Evolutionary conservation across 768 basidiomycete genomes (phyloP).

Genomic region (Hydnum rufescens): DNA sequence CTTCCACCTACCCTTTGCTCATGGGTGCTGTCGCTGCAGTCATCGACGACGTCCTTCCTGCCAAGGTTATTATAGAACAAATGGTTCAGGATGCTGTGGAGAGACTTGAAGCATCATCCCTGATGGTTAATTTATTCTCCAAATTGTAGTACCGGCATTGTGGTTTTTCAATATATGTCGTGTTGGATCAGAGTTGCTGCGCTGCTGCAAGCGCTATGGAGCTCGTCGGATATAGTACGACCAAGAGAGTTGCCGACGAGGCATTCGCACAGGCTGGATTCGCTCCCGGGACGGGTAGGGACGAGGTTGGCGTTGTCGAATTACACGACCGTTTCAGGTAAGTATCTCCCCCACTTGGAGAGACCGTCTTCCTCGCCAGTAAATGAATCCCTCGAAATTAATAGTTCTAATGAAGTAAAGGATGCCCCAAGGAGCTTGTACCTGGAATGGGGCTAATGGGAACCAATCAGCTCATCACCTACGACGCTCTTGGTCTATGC

Average conservation of each 20-base stretch:
- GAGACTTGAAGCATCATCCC: slow-evolving; percentile 24
- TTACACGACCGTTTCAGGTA: slow-evolving; percentile 78
- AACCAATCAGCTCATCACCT: slow-evolving; percentile 46
- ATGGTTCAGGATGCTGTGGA: slow-evolving; percentile 60
- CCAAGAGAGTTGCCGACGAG: slow-evolving; percentile 42
- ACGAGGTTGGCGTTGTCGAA: slow-evolving; percentile 68
- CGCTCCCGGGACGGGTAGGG: slow-evolving; percentile 35
- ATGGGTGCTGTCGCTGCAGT: slow-evolving; percentile 62
- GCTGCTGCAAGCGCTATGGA: slow-evolving; percentile 76
- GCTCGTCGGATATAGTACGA: slow-evolving; percentile 63
- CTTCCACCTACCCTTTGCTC: no score
- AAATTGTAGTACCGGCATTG: no score
- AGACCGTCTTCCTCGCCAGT: no score
- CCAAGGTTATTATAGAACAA: slow-evolving; percentile 59
- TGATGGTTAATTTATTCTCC: slow-evolving; percentile 10
- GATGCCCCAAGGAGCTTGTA: not conserved
- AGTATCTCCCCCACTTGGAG: no score
- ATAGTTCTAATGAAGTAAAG: slow-evolving; percentile 55
- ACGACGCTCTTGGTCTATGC: slow-evolving; percentile 62
- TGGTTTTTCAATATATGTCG: no score
- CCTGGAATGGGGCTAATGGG: not conserved
- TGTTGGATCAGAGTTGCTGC: no score
- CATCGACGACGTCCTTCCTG: slow-evolving; percentile 48
- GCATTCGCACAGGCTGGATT: slow-evolving; percentile 58
- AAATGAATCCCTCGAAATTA: no score